A percentile compares a stretch with the other conserved stretches of the same genome.
These are phyloP conservation scores for Pythium utonaiense DNA, from an alignment of 352 stramenopile genomes.

Conservation along the genomic window DNA sequence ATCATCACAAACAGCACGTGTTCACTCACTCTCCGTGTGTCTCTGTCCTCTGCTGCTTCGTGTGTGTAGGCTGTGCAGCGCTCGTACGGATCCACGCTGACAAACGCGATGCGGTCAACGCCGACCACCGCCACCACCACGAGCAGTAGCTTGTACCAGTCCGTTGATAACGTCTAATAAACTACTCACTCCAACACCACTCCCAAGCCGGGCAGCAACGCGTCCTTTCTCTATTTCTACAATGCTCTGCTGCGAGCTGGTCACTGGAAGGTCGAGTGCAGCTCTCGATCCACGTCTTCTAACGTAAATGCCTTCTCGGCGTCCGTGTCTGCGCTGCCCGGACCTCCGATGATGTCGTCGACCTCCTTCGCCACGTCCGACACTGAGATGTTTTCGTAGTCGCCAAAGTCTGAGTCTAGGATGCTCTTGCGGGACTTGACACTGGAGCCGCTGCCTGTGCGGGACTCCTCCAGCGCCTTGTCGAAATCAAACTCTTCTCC, in stretches of 20 bases:
- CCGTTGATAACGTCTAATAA: conserved; percentile 20
- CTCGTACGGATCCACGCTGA: conserved; percentile 22
- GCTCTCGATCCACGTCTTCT: conserved; percentile 21
- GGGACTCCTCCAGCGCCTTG: conserved; percentile 14
- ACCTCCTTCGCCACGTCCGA: conserved; percentile 24
- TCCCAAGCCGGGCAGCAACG: background rate
- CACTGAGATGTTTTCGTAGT: conserved; percentile 25
- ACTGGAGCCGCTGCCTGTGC: conserved; percentile 14
- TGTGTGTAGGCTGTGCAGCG: conserved; percentile 18
- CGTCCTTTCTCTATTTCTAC: conserved; percentile 15
- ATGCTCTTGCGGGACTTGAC: conserved; percentile 14
- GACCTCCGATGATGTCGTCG: conserved; percentile 19
- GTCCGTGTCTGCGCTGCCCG: conserved; percentile 7
- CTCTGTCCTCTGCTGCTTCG: too few relatives aligned
- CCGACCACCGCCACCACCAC: background rate
- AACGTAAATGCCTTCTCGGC: conserved; percentile 16
- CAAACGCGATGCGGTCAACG: conserved; percentile 8
- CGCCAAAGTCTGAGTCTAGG: conserved; percentile 20
- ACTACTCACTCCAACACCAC: too few relatives aligned
- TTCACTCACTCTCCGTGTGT: too few relatives aligned
- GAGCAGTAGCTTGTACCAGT: conserved; percentile 6
- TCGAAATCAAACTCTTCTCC: conserved; percentile 23
- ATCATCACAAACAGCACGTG: too few relatives aligned
- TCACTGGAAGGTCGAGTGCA: conserved; percentile 19
- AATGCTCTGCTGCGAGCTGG: background rate